Evolutionary conservation across 805 yeast genomes (phyloP), one percentile per base, ranked within the genome.

Genomic region (Sporopachydermia lactativora): DNA sequence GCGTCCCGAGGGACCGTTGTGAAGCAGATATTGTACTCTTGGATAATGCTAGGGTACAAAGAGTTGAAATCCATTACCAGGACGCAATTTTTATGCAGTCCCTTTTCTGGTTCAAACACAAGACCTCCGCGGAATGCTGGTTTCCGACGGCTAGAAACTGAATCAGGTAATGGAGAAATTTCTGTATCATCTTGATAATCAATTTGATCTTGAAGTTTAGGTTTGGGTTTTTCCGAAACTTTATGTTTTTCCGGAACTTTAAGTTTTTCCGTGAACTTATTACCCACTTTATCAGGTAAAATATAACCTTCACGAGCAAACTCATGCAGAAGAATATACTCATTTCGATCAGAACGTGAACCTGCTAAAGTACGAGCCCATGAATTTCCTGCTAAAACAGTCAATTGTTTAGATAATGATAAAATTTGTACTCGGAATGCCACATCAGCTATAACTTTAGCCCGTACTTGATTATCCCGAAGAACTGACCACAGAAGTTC

Each of bases 11-110:
- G 81, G 16, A 92, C 94, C 0, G 98, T 92, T 2, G 97, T 88
- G 64, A 92, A 92, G 65, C 98, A 92, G 49, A 92, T 92, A 57
- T 92, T 92, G 60, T 72, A 92, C 60, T 92, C 98, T 62, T 92
- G 98, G 50, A 92, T 92, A 54, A 92, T 89, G 46, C 95, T 83
- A 5, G 98, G 98, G 55, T 92, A 92, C 63, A 92, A 71, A 39
- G 96, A 85, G 62, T 92, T 92, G 77, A 92, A 92, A 63, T 92
- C 98, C 97, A 92, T 88, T 16, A 92, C 98, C 46, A 92, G 62
- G 2, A 86, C 73, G 55, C 80, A 83, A 48, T 84, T 81, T 54
- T 84, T 85, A 55, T 89, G 95, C 35, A 92, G 65, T 2, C 98
- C 98, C 55, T 81, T 85, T 52, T 83, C 96, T 1, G 98, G 98